Base-by-base conservation (phyloP, 2,329 filamentous ascomycete species). In the Penicillium decumbens region DNA sequence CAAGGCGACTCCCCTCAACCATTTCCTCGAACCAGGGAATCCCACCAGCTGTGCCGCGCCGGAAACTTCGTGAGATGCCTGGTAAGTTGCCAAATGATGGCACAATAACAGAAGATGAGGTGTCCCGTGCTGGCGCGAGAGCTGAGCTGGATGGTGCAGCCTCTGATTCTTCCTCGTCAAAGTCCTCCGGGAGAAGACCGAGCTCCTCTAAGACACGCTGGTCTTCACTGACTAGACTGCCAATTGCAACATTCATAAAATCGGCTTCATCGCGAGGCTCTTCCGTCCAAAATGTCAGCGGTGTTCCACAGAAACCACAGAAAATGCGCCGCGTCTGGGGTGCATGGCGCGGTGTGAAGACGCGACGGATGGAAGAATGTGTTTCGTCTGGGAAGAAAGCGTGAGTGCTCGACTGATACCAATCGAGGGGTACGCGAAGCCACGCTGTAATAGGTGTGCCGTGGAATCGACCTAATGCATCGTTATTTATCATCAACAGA, bases 261-360 rank as follows among this genome's bases (percentile, higher is more conserved):
- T 90, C 83, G 10, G 85, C 85, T 65, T 93, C 88, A 44, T 76
- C 77, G 0, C 70, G 73, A 0, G 87, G 86, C 23, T 81, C 71
- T 68, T 95, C 90, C 41, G 83, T 85, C 89, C 89, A 95, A 60
- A 85, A 89, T 0, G 85, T 86, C 46, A 96, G 75, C 10, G 88
- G 87, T 0, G 90, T 95, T 45, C 91, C 91, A 67, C 91, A 95
- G 73, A 87, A 95, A 23, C 91, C 91, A 71, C 91, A 96, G 70
- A 96, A 96, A 58, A 89, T 81, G 43, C 88, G 83, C 65, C 86
- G 83, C 1, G 81, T 76, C 60, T 80, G 72, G 44, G 78, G 76
- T 45, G 80, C 79, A 58, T 76, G 72, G 2, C 75, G 76, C 20
- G 84, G 79, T 8, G 81, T 81, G 68, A 88, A 90, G 41, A 79